Base-by-base conservation (phyloP, 768 basidiomycete species). In the Leccinum arenicola region DNA sequence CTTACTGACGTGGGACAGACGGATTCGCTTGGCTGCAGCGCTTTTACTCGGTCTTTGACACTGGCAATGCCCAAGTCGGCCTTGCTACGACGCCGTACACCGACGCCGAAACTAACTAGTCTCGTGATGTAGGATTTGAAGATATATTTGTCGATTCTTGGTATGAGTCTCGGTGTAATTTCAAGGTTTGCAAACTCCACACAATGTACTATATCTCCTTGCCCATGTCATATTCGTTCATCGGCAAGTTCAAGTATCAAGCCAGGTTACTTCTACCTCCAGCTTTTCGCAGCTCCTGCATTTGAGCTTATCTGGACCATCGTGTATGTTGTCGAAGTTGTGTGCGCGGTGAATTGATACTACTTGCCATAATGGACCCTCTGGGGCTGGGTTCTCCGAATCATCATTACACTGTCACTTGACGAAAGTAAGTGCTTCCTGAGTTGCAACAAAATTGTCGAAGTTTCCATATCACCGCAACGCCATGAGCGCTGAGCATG, bases 21-120 rank as follows among this genome's bases (percentile, higher is more conserved):
- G 83, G 84, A 3, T 84, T 82, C 56, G 78, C 68, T 7, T 86
- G 81, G 77, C 67, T 86, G 60, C 82, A 87, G 64, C 80, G 84
- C 17, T 87, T 82, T 78, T 86, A 87, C 70, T 79, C 76, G 27
- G 80, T 80, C 6, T 82, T 70, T 52, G 82, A 84, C 60, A 78
- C 78, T 2, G 21, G 14, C 14, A 73, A 66, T n/a, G 11, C 50
- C 17, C 60, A 36, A 52, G 63, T 72, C 25, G 71, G 71, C 29
- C 15, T 73, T 27, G 67, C 71, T 6, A 72, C 61, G 14, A 74
- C 73, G 0, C 15, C 58, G 14, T 82, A 75, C 70, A 87, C 86
- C 0, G 60, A 64, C 15, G 77, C 84, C n/a, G 43, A 45, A 19
- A 45, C 43, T 1, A 45, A 45, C 43, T 55, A 40, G 19, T 21